Percentiles rank a stretch among this genome's conserved stretches.
Conservation (phyloP, 805 yeast genomes). For the Maudiozyma bulderi region DNA sequence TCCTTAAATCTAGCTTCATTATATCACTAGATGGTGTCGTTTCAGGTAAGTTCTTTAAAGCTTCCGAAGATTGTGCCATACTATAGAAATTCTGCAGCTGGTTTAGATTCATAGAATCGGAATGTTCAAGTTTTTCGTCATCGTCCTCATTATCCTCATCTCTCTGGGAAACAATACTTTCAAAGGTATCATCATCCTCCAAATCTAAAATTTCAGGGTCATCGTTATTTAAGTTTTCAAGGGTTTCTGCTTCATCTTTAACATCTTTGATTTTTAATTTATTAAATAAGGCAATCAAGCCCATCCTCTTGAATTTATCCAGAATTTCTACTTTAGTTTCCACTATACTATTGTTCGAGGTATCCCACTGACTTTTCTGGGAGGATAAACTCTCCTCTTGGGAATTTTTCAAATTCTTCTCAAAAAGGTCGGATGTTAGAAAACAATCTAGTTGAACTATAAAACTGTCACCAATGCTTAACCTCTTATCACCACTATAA, state of each 20-base stretch:
- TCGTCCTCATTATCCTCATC: conserved; percentile 4
- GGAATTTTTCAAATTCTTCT: conserved; percentile 1
- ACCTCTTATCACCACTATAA: conserved; percentile 41
- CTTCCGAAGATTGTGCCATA: conserved; percentile 56
- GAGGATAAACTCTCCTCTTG: background rate
- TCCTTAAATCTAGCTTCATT: conserved; percentile 51
- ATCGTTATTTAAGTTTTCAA: conserved; percentile 4
- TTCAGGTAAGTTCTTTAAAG: conserved; percentile 49
- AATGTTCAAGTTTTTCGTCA: conserved; percentile 12
- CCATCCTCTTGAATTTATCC: conserved; percentile 44
- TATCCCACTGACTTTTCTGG: conserved; percentile 2
- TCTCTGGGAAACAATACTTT: conserved; percentile 5
- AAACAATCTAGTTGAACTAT: conserved; percentile 60
- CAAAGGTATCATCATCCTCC: conserved; percentile 29
- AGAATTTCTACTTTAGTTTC: conserved; percentile 48
- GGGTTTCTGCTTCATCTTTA: conserved; percentile 10
- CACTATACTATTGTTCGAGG: conserved; percentile 15
- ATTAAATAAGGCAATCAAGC: conserved; percentile 47
- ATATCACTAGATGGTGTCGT: conserved; percentile 42
- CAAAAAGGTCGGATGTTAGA: conserved; percentile 33
- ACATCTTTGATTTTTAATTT: conserved; percentile 30
- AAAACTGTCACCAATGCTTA: conserved; percentile 71
- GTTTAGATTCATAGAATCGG: conserved; percentile 47
- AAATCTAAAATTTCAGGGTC: conserved; percentile 23
- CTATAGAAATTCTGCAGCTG: conserved; percentile 70